Evolutionary conservation across 495 filamentous ascomycete species (phyloP).

Genomic region (Hypoxylon fragiforme): DNA sequence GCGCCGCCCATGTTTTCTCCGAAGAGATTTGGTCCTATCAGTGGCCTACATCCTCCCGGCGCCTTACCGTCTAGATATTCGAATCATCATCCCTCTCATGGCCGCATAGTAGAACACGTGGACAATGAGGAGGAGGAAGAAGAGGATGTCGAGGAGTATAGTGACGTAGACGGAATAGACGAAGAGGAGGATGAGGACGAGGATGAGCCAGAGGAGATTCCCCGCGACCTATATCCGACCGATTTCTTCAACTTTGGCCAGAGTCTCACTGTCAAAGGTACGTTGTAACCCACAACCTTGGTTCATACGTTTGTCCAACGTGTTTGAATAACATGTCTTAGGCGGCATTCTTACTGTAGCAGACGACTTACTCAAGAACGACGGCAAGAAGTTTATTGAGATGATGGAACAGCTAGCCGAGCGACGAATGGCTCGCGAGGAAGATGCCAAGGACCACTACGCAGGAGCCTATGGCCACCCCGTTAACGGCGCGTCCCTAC

Average conservation of each 20-base stretch:
- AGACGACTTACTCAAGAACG: constrained; percentile 97
- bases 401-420: constrained; percentile 99
- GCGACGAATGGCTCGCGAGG: constrained; percentile 93
- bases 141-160: constrained; percentile 59
- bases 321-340: constrained; percentile 49
- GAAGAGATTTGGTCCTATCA: constrained; percentile 60
- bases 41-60: constrained; percentile 52
- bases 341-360: constrained; percentile 98
- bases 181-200: constrained; percentile 69
- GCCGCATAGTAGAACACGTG: constrained; percentile 61
- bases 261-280: constrained; percentile 95
- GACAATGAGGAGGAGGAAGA: constrained; percentile 68
- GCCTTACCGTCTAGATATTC: constrained; percentile 49
- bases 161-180: constrained; percentile 60
- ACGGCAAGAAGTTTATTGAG: constrained; percentile 99
- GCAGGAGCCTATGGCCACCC: constrained; percentile 62
- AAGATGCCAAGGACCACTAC: constrained; percentile 77
- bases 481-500: constrained; percentile 47
- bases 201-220: constrained; percentile 60
- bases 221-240: constrained; percentile 65
- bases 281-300: constrained; percentile 34
- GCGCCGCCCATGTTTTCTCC: constrained; percentile 67
- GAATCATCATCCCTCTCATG: constrained; percentile 55
- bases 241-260: constrained; percentile 98
- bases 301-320: constrained; percentile 39